Base-by-base conservation (phyloP, 805 yeast species). In the Zygosaccharomyces kombuchaensis region DNA sequence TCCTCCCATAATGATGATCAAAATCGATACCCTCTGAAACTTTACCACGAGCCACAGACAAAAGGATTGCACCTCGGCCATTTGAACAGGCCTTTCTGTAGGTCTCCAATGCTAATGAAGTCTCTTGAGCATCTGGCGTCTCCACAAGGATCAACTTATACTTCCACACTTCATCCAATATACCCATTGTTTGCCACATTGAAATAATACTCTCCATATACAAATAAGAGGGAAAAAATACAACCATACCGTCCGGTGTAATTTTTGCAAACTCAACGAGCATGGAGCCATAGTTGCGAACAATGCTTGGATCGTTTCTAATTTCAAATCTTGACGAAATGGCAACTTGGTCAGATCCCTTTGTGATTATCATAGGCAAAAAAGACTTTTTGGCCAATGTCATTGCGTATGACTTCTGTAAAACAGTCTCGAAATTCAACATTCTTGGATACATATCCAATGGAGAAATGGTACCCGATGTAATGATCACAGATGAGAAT, bases 161-260 rank as follows among this genome's bases (percentile, higher is more conserved):
- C 65, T 93, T 90, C 99, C 99, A 93, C 8, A 93, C 98, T 66
- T 93, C 98, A 64, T 93, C 99, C 57, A 93, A 68, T 34, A 93
- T 90, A 41, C 98, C 98, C 97, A 93, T 93, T 10, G 83, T 84
- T 69, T 93, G 99, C 99, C 99, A 93, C 87, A 88, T 90, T 1
- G 96, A 87, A 34, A 93, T 91, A 58, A 93, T 93, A 58, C 95
- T 86, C 66, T 93, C 99, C 99, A 93, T 93, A 65, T 93, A 95
- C 31, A 93, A 73, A 72, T 93, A 93, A 1, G 96, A 86, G 0
- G 99, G 99, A 69, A 93, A 93, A 71, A 93, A 93, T 32, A 93
- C 97, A 40, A 93, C 99, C 77, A 93, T 73, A 3, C 99, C 99
- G 69, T 93, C 99, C 0, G 99, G 99, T 0, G 97, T 91, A 43